phyloP scores from a whole-genome alignment of 768 basidiomycete genomes.

The Chlorophyllum brunneum region DNA sequence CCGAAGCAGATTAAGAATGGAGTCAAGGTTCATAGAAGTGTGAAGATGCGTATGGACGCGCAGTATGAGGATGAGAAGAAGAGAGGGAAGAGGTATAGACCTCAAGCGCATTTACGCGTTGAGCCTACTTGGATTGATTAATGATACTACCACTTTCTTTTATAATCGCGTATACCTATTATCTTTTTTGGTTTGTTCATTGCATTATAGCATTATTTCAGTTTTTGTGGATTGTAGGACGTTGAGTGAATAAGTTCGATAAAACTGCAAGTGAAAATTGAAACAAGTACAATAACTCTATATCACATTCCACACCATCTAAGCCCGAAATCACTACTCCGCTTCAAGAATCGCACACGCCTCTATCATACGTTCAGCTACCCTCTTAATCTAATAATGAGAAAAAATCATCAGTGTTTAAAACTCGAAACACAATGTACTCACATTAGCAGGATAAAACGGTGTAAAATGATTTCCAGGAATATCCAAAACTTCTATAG shows the following conservation, averaged over 20 bases:
- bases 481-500: conserved; percentile 46
- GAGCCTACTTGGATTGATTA: conserved; percentile 22
- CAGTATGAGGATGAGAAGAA: conserved; percentile 30
- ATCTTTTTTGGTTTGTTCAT: too few relatives aligned
- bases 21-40: conserved; percentile 49
- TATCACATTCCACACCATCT: too few relatives aligned
- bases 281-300: too few relatives aligned
- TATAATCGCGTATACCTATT: too few relatives aligned
- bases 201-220: too few relatives aligned
- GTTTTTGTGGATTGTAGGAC: too few relatives aligned
- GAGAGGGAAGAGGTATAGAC: conserved; percentile 27
- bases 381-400: conserved; percentile 26
- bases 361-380: conserved; percentile 28
- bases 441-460: conserved; percentile 49
- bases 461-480: conserved; percentile 66
- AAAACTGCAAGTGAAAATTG: too few relatives aligned
- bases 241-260: too few relatives aligned
- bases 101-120: conserved; percentile 21
- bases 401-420: neutral
- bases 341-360: conserved; percentile 7
- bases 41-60: conserved; percentile 52
- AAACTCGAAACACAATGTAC: conserved; percentile 5
- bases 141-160: too few relatives aligned
- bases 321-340: too few relatives aligned
- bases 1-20: conserved; percentile 35